phyloP scores from a whole-genome alignment of 108 stramenopile genomes.

The Nannochloropsis salina region DNA sequence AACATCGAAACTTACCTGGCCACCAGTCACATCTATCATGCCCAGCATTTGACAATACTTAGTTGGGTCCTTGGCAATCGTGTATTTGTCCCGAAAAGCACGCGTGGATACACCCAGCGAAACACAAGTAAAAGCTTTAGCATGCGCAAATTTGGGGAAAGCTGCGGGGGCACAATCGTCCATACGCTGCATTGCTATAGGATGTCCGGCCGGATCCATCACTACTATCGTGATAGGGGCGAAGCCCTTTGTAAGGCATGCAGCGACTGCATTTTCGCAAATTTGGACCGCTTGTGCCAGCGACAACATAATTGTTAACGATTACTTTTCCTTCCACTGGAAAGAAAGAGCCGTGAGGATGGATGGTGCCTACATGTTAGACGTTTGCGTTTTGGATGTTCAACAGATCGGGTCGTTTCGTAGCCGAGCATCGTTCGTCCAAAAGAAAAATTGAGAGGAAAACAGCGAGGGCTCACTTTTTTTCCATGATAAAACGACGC shows the following conservation, averaged over 20 bases:
- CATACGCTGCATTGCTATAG: background rate
- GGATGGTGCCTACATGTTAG: too few relatives aligned
- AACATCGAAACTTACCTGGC: background rate
- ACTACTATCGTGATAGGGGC: background rate
- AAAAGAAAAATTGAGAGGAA: too few relatives aligned
- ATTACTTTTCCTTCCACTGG: too few relatives aligned
- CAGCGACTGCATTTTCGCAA: slow-evolving; percentile 2
- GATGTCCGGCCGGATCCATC: background rate
- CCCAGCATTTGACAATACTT: slow-evolving; percentile 8
- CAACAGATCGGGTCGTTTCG: too few relatives aligned
- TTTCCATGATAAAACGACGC: too few relatives aligned
- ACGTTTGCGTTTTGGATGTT: too few relatives aligned
- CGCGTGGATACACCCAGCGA: background rate
- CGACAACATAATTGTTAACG: background rate
- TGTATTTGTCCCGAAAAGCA: background rate
- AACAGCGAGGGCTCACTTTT: too few relatives aligned
- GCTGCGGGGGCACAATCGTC: slow-evolving; percentile 7
- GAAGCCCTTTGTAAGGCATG: background rate
- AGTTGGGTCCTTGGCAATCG: background rate
- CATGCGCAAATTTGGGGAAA: background rate
- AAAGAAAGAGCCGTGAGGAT: too few relatives aligned
- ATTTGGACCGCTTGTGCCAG: slow-evolving; percentile 5
- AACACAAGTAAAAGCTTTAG: background rate
- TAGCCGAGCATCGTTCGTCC: too few relatives aligned
- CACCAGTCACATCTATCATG: background rate